Evolutionary conservation across 2,329 filamentous ascomycete species (phyloP).

Genomic region (Phialophora verrucosa): DNA sequence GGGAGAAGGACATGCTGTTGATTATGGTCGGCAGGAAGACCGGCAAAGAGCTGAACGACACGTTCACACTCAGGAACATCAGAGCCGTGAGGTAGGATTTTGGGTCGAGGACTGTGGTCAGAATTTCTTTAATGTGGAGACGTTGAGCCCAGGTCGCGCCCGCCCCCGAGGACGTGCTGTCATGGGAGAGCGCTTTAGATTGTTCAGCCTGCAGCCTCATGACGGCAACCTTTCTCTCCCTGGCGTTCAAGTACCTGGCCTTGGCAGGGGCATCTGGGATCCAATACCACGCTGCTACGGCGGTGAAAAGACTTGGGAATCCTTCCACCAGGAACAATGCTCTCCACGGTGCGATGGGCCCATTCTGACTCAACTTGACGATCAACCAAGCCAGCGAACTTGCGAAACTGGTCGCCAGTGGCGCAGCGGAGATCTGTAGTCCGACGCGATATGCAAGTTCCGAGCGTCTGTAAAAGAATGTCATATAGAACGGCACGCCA

Average conservation of each 20-base stretch:
- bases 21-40: conserved; percentile 87
- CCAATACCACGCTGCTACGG: conserved; percentile 73
- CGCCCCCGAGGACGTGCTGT: neutral
- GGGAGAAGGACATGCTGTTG: conserved; percentile 66
- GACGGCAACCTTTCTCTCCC: conserved; percentile 72
- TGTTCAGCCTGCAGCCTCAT: conserved; percentile 56
- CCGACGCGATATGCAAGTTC: conserved; percentile 87
- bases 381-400: conserved; percentile 79
- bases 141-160: conserved; percentile 11
- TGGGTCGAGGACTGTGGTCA: conserved; percentile 58
- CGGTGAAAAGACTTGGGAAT: conserved; percentile 78
- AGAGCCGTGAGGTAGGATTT: conserved; percentile 75
- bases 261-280: conserved; percentile 76
- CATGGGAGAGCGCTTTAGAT: conserved; percentile 6
- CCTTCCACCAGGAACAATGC: conserved; percentile 83
- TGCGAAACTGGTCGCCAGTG: conserved; percentile 70
- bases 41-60: conserved; percentile 85
- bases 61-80: conserved; percentile 88
- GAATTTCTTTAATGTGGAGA: conserved; percentile 26
- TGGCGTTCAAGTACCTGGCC: conserved; percentile 66
- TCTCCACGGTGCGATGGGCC: conserved; percentile 82
- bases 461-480: conserved; percentile 66
- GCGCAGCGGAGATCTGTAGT: conserved; percentile 79
- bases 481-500: conserved; percentile 68
- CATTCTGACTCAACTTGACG: conserved; percentile 67